These are phyloP conservation scores for Ceratocystis eucalypticola DNA, from an alignment of 2,329 filamentous ascomycete genomes.

Conservation along the genomic window DNA sequence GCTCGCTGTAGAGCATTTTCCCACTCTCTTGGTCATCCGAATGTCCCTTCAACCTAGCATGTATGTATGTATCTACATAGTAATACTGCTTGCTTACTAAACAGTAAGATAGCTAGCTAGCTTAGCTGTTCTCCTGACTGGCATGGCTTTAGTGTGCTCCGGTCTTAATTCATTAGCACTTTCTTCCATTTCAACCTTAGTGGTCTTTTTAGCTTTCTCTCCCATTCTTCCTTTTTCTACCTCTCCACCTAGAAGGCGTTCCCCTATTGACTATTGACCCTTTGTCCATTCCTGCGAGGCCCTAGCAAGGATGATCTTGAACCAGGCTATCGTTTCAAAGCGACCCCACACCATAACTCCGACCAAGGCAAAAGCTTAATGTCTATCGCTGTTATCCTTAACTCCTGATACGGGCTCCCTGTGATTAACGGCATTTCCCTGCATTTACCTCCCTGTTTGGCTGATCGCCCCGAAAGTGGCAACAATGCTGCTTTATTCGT, in stretches of 20 bases:
- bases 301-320: background rate
- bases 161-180: slow-evolving; percentile 5
- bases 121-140: background rate
- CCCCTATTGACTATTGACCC: background rate
- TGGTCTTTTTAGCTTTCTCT: background rate
- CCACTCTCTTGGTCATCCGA: background rate
- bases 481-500: too few relatives aligned
- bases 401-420: background rate
- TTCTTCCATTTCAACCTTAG: background rate
- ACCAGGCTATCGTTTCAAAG: background rate
- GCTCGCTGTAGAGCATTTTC: too few relatives aligned
- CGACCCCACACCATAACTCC: background rate
- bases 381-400: background rate
- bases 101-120: background rate
- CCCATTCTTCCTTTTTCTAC: background rate
- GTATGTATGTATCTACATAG: background rate
- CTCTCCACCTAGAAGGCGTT: background rate
- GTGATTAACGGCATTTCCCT: too few relatives aligned
- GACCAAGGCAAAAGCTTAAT: background rate
- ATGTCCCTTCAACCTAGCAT: background rate
- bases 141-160: background rate
- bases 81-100: background rate
- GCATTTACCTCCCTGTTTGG: too few relatives aligned
- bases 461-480: background rate
- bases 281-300: background rate